Conservation (phyloP, 1,139 yeast species). For the Pichia sp. region DNA sequence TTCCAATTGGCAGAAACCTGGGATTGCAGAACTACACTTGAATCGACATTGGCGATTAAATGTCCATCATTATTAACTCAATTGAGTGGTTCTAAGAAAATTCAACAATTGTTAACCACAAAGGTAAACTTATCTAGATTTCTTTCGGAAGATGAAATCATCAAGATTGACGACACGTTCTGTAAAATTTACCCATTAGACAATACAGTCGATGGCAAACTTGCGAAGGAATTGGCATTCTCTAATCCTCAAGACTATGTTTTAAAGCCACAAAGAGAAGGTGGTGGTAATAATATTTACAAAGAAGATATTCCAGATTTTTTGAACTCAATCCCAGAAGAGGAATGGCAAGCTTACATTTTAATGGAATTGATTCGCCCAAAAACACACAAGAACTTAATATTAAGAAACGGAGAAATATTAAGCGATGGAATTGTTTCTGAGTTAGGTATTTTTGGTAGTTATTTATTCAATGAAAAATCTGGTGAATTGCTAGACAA, state of each 20-base stretch:
- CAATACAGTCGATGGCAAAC: conserved; percentile 56
- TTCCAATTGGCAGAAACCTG: conserved; percentile 59
- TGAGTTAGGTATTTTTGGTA: conserved; percentile 90
- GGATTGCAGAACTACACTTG: conserved; percentile 73
- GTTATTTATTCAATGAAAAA: conserved; percentile 68
- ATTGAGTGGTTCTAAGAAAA: conserved; percentile 87
- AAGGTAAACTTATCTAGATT: conserved; percentile 47
- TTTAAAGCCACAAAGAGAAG: conserved; percentile 96
- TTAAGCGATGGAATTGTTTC: conserved; percentile 67
- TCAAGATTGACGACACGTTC: conserved; percentile 54
- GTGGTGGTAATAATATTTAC: conserved; percentile 91
- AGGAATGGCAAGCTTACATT: conserved; percentile 87
- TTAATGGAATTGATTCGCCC: conserved; percentile 93
- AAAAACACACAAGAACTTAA: conserved; percentile 58
- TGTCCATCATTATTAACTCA: conserved; percentile 91
- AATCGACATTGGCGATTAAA: conserved; percentile 76
- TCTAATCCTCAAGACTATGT: conserved; percentile 71
- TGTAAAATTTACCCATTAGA: conserved; percentile 88
- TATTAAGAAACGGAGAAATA: conserved; percentile 65
- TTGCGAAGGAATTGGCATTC: conserved; percentile 68
- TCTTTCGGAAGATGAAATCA: conserved; percentile 36
- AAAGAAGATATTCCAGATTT: conserved; percentile 79
- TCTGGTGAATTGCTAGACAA: conserved; percentile 58
- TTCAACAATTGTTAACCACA: conserved; percentile 82
- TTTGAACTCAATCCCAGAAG: conserved; percentile 56